phyloP scores from a whole-genome alignment of 495 filamentous ascomycete species.

The Aspergillus asperescens region DNA sequence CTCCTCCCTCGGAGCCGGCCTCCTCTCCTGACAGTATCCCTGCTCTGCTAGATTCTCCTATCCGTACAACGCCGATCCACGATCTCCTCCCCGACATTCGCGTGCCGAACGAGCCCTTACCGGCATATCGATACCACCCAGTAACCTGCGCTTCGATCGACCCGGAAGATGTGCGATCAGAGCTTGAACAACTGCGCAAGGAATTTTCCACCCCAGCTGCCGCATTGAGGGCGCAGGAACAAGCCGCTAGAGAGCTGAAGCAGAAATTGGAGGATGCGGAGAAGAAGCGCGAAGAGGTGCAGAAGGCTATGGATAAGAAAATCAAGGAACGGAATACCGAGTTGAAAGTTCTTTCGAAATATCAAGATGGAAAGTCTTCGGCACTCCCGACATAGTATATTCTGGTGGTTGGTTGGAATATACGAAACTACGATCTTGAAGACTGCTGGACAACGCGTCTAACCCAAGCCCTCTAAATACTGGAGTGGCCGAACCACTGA shows the following conservation, averaged over 20 bases:
- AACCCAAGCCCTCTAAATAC: no score
- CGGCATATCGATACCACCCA: conserved; percentile 34
- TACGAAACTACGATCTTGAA: no score
- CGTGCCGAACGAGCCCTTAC: conserved; percentile 31
- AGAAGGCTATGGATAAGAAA: conserved; percentile 44
- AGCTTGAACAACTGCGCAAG: conserved; percentile 37
- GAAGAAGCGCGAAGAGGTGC: conserved; percentile 38
- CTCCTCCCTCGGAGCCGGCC: conserved; percentile 31
- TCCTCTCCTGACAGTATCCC: conserved; percentile 11
- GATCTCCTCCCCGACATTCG: conserved; percentile 36
- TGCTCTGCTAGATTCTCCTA: conserved; percentile 33
- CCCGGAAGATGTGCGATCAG: conserved; percentile 22
- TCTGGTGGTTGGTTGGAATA: background rate
- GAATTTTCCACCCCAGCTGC: conserved; percentile 35
- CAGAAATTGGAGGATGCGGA: conserved; percentile 36
- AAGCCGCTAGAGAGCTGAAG: conserved; percentile 36
- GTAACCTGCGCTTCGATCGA: conserved; percentile 37
- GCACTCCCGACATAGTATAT: conserved; percentile 28
- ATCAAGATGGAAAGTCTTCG: conserved; percentile 35
- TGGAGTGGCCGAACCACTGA: no score
- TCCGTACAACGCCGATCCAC: conserved; percentile 41
- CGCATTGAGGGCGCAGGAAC: conserved; percentile 38
- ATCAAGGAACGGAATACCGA: conserved; percentile 42
- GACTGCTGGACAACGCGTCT: background rate
- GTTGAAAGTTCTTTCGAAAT: conserved; percentile 44